Base-by-base conservation (phyloP, 2,329 filamentous ascomycete species). In the Fusarium caatingaense region DNA sequence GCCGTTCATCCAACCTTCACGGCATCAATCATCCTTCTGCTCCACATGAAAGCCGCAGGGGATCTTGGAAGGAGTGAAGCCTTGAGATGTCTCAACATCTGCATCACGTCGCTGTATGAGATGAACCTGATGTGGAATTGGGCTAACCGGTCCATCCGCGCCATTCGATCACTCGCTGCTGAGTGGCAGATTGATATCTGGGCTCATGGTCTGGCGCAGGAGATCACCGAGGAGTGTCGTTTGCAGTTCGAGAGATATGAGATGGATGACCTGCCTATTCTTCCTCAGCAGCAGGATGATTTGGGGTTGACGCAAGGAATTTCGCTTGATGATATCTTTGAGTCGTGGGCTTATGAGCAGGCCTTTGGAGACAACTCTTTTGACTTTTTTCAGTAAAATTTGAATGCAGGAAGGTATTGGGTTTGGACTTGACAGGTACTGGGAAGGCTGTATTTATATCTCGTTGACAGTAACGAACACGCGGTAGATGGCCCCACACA, bases 61-160 rank as follows among this genome's bases (percentile, higher is more conserved):
- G 32, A 58, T 0, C 10, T 18, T 4, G 53, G 27, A 1, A 55
- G 54, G 21, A 60, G 41, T 1, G 68, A 71, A 27, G 60, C 67
- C 1, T 59, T 68, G 60, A 53, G 68, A 12, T 68, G 56, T 21
- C 60, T 71, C 6, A 30, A 30, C 8, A 61, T 66, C 16, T 71
- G 68, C 15, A 54, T 71, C 4, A 71, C 58, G 8, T 45, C 63
- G 0, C 60, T 71, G 0, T 71, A 71, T 10, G 68, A 68, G 42
- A 71, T 71, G 67, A 71, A 71, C 4, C 37, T 63, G 2, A 71
- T 65, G 13, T 71, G 68, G 68, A 66, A 71, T 15, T 71, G 68
- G 67, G 68, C 68, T 0, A 71, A 71, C 4, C 25, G 68, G 2
- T 71, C 68, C 0, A 68, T 71, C 6, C 67, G 68, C 0, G 68